Conservation (phyloP, 208 protist genomes). For the Wallacemonas sp. region DNA sequence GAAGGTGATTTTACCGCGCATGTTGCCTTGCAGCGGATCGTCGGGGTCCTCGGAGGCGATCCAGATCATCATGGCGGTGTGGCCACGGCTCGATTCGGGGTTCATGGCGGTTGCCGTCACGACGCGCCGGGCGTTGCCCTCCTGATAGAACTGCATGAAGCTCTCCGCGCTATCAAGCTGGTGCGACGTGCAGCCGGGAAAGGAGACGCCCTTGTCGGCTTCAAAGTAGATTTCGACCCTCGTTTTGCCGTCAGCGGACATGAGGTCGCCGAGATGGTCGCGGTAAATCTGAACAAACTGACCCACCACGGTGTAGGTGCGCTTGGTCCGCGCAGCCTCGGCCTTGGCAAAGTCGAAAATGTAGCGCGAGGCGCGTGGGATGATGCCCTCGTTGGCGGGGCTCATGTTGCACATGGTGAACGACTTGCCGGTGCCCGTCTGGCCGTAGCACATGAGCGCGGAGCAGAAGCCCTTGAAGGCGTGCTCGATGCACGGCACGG, state of each 20-base stretch:
- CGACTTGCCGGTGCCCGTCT: constrained; percentile 92
- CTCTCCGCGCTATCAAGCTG: constrained; percentile 50
- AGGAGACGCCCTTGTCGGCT: constrained; percentile 62
- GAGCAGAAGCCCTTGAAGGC: constrained; percentile 88
- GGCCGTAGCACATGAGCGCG: constrained; percentile 92
- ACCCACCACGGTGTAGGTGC: constrained; percentile 48
- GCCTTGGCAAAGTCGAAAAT: constrained; percentile 68
- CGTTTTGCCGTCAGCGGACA: constrained; percentile 64
- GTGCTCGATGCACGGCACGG: constrained; percentile 78
- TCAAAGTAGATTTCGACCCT: constrained; percentile 82
- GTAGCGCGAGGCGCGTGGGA: constrained; percentile 75
- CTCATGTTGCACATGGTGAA: constrained; percentile 91
- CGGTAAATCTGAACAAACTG: constrained; percentile 93
- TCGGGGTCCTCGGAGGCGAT: constrained; percentile 61
- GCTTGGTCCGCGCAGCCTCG: constrained; percentile 21
- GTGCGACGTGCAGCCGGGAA: constrained; percentile 74
- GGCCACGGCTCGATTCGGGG: constrained; percentile 86
- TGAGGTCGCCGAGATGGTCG: constrained; percentile 84
- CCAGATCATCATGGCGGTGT: constrained; percentile 82
- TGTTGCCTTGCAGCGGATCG: constrained; percentile 46
- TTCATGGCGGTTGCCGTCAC: constrained; percentile 92
- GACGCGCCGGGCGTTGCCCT: constrained; percentile 79
- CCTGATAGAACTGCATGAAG: constrained; percentile 87
- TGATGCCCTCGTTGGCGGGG: constrained; percentile 81
- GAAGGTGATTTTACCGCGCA: constrained; percentile 87